These are phyloP conservation scores for Russula compacta DNA, from an alignment of 768 basidiomycete genomes.

Conservation along the genomic window DNA sequence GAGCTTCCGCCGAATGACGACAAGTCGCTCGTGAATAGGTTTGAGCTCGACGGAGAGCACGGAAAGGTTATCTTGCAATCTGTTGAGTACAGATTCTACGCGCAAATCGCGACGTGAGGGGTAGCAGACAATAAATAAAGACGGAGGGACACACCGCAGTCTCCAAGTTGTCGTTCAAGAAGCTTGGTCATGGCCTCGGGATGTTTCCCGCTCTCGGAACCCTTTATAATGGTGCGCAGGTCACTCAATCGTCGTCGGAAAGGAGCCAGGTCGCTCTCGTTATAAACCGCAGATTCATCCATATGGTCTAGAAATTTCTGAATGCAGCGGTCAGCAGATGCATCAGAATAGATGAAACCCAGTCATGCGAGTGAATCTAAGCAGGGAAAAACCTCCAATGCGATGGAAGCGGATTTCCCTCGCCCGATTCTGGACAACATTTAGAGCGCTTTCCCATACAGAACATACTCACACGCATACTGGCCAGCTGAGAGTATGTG, in stretches of 20 bases:
- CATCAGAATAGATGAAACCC: background rate
- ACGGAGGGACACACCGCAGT: constrained; percentile 60
- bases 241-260: constrained; percentile 77
- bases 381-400: background rate
- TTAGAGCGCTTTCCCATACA: background rate
- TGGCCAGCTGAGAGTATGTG: constrained; percentile 91
- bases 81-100: constrained; percentile 58
- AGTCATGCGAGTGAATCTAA: background rate
- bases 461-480: constrained; percentile 74
- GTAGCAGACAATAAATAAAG: background rate
- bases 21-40: constrained; percentile 82
- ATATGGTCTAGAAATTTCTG: constrained; percentile 93
- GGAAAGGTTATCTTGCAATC: constrained; percentile 76
- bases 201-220: constrained; percentile 69
- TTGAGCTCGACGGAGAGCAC: constrained; percentile 85
- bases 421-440: constrained; percentile 3
- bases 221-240: constrained; percentile 77
- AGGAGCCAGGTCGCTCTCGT: constrained; percentile 80
- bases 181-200: constrained; percentile 82
- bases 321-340: background rate
- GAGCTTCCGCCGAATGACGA: constrained; percentile 81
- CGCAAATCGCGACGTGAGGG: background rate
- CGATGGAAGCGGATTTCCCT: background rate
- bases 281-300: constrained; percentile 94
- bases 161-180: constrained; percentile 82